phyloP scores from a whole-genome alignment of 805 yeast species.

The Saccharomyces mikatae region DNA sequence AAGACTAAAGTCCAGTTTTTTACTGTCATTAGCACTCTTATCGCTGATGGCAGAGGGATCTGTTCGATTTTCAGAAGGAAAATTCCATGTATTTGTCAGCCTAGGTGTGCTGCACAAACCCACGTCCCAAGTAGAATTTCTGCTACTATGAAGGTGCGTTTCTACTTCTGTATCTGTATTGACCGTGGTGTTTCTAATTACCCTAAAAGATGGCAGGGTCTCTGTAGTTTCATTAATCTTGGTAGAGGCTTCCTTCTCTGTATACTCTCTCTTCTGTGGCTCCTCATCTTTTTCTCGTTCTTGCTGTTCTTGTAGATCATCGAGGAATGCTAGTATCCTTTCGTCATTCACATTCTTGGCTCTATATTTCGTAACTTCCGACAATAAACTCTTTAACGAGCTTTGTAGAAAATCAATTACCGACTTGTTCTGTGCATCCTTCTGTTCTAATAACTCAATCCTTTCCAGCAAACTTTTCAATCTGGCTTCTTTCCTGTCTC shows the following conservation, averaged over 20 bases:
- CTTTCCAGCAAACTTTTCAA: conserved; percentile 79
- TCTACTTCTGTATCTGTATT: not conserved
- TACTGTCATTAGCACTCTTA: not conserved
- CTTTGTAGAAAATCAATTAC: conserved; percentile 68
- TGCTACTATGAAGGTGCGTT: not conserved
- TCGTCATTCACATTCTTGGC: conserved; percentile 28
- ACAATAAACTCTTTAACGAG: conserved; percentile 67
- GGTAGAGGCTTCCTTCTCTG: not conserved
- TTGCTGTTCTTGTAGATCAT: not conserved
- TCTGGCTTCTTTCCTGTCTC: conserved; percentile 86
- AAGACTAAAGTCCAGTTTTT: not conserved
- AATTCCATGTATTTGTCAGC: not conserved
- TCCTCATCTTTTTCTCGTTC: not conserved
- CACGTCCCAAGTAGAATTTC: not conserved
- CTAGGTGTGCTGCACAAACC: not conserved
- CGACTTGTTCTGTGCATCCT: conserved; percentile 55
- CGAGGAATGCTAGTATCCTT: conserved; percentile 3
- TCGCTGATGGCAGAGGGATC: not conserved
- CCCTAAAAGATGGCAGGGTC: not conserved
- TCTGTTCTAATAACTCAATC: conserved; percentile 63
- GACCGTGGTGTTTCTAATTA: not conserved
- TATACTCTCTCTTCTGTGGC: not conserved
- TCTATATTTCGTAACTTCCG: conserved; percentile 59
- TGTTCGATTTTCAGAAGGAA: not conserved
- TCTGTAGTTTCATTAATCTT: not conserved